These are phyloP conservation scores for Eleusine indica DNA, from an alignment of 176 grass and related monocot species.

Conservation along the genomic window DNA sequence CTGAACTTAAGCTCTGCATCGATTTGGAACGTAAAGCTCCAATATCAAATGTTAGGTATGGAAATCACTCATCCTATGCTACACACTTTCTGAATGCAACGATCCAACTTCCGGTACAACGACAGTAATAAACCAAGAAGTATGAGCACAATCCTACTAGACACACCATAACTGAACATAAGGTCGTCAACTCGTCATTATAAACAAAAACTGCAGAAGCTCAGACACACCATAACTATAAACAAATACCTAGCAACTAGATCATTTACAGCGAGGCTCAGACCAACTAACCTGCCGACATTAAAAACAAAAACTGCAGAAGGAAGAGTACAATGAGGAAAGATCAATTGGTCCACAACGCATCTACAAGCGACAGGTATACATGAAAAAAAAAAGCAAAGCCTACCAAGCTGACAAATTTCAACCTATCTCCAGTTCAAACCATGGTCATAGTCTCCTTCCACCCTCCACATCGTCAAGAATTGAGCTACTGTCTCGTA, in stretches of 20 bases:
- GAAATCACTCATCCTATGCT: no score
- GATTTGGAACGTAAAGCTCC: no score
- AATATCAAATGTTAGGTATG: no score
- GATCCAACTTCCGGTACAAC: no score
- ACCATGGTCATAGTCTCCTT: slow-evolving; percentile 37
- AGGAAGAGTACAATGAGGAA: neutral
- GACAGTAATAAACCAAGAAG: no score
- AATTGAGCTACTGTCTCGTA: slow-evolving; percentile 53
- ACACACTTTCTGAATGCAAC: no score
- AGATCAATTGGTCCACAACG: slow-evolving; percentile 22
- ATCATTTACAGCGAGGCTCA: slow-evolving; percentile 20
- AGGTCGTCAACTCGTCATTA: neutral
- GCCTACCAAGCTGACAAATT: neutral
- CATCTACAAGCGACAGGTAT: neutral
- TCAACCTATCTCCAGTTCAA: neutral
- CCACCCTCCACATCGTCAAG: slow-evolving; percentile 56
- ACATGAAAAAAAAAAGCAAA: neutral
- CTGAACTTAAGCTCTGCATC: no score
- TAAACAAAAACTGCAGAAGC: no score
- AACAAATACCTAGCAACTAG: neutral
- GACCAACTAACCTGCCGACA: slow-evolving; percentile 6
- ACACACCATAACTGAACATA: neutral
- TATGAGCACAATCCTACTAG: no score
- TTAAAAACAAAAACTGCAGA: neutral
- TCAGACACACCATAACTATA: no score